Percentiles rank a stretch among this genome's conserved stretches.
Conservation (phyloP, 2,329 filamentous ascomycete genomes). For the Curvularia sp. region DNA sequence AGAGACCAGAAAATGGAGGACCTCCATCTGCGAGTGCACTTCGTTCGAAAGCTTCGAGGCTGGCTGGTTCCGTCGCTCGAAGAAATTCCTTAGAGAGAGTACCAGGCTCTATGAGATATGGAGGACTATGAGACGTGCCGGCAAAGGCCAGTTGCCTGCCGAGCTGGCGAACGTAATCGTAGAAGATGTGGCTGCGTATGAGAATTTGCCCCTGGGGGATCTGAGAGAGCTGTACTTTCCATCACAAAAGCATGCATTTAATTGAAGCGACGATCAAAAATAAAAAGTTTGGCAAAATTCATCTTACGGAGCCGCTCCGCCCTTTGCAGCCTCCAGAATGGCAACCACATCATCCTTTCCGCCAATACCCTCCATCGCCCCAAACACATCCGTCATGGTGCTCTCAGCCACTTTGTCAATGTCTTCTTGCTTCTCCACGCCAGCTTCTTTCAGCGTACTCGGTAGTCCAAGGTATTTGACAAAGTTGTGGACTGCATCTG, state of each 20-base stretch:
- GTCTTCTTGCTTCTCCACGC: constrained; percentile 24
- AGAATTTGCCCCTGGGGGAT: constrained; percentile 12
- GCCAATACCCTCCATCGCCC: constrained; percentile 11
- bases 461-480: constrained; percentile 28
- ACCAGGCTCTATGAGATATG: constrained; percentile 19
- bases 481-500: constrained; percentile 32
- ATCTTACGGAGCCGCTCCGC: constrained; percentile 2
- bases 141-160: constrained; percentile 17
- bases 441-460: constrained; percentile 27
- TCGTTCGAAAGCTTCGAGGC: constrained; percentile 3
- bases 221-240: constrained; percentile 12
- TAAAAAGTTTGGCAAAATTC: not conserved
- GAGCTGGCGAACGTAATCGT: constrained; percentile 19
- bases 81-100: constrained; percentile 18
- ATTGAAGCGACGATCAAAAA: not conserved
- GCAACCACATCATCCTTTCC: constrained; percentile 21
- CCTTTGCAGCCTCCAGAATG: constrained; percentile 19
- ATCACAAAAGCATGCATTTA: not conserved
- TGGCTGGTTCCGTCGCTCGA: constrained; percentile 18
- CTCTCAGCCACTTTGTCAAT: constrained; percentile 32
- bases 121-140: constrained; percentile 20
- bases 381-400: constrained; percentile 33
- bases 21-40: not conserved
- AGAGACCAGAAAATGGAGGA: constrained; percentile 6
- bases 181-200: constrained; percentile 18